Evolutionary conservation across 2,329 filamentous ascomycete genomes (phyloP), one percentile per base, ranked within the genome.

Genomic region (Claviceps sp.): DNA sequence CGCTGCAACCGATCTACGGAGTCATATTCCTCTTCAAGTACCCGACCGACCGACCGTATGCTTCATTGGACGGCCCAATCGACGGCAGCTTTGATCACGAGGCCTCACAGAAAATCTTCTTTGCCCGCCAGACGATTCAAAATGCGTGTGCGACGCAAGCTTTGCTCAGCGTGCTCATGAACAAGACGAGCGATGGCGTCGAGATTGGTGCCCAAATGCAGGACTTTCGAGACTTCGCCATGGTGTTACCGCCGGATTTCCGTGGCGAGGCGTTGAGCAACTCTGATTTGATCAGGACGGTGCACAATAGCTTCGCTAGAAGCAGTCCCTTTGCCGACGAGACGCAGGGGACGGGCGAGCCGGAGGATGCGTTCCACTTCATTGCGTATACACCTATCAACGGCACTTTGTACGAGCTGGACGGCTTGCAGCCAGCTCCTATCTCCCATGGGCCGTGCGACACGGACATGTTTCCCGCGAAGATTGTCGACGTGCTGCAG

Each of bases 21-120:
- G 89, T 98, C 59, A 96, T 98, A 64, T 98, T 98, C 71, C 87
- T 98, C 67, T 98, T 98, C 82, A 97, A 96, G 72, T 98, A 87
- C 70, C 87, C 81, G 49, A 89, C 82, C 55, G 82, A 86, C 64
- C 78, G 69, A 55, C 78, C 74, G 60, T 84, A 75, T 72, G 80
- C 72, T 40, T 68, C 68, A 55, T 70, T 76, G 43, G 75, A 80
- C 52, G 77, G 77, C 45, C 89, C 90, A 0, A 78, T 82, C 57
- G 90, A 97, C 66, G 93, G 93, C 55, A 75, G 72, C 37, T 95
- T 88, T 67, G 89, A 96, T 71, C 74, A 81, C 59, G 76, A 74
- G 16, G 88, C 89, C 14, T 74, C 85, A 18, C 82, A 89, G 56
- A 76, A 78, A 55, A 77, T 95, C 61, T 98, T 95, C 77, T 98